phyloP scores from a whole-genome alignment of 176 grass and related monocot species.

The Bolboschoenus planiculmis region DNA sequence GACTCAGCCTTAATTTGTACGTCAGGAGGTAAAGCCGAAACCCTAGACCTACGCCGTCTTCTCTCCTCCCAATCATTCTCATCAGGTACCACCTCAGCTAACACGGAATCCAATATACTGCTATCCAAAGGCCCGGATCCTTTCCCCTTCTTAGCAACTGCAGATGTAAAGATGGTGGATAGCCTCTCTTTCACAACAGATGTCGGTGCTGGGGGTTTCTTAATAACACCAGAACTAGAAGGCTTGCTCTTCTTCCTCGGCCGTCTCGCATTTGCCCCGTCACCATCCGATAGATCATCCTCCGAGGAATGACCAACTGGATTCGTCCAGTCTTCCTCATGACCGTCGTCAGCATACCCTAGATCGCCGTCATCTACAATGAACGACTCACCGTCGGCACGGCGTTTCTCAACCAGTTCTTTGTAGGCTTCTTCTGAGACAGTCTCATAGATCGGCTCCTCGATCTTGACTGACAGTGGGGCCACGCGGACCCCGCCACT shows the following conservation, averaged over 20 bases:
- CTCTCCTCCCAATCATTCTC: conserved; percentile 78
- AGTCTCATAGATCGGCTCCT: conserved; percentile 89
- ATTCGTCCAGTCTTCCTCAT: conserved; percentile 90
- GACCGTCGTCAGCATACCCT: conserved; percentile 83
- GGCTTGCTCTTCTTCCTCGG: conserved; percentile 49
- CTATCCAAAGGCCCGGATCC: conserved; percentile 35
- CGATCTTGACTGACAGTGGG: conserved; percentile 45
- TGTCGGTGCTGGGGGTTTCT: conserved; percentile 39
- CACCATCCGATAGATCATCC: conserved; percentile 54
- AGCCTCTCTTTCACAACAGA: conserved; percentile 54
- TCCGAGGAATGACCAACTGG: conserved; percentile 43
- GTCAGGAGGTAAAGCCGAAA: conserved; percentile 6
- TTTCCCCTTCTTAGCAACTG: conserved; percentile 54
- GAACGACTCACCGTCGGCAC: conserved; percentile 49
- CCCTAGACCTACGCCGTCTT: conserved; percentile 33
- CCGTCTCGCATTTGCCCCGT: conserved; percentile 31
- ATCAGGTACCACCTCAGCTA: conserved; percentile 71
- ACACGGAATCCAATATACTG: conserved; percentile 73
- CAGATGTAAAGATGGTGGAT: conserved; percentile 69
- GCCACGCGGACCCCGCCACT: conserved; percentile 29
- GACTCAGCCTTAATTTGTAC: conserved; percentile 27
- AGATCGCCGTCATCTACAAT: conserved; percentile 86
- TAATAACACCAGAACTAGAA: conserved; percentile 40
- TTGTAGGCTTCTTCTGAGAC: conserved; percentile 74
- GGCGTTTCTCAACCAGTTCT: conserved; percentile 69